phyloP scores from a whole-genome alignment of 208 protist species.

The Leishmania braziliensis region DNA sequence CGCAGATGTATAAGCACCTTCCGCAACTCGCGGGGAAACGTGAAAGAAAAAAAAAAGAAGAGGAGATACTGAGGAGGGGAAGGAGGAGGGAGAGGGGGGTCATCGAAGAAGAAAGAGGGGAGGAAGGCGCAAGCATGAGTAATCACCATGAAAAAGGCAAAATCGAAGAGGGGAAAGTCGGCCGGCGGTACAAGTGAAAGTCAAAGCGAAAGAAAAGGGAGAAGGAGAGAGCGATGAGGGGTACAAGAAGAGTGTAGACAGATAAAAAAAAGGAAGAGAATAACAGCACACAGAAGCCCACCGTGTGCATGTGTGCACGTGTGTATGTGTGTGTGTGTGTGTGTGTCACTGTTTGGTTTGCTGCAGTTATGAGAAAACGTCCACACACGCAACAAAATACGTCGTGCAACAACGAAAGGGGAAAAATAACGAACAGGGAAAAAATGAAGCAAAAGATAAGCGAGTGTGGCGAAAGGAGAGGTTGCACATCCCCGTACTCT shows the following conservation, averaged over 20 bases:
- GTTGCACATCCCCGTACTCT: neutral
- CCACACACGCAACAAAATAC: neutral
- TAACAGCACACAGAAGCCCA: slow-evolving; percentile 1
- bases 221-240: neutral
- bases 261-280: neutral
- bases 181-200: slow-evolving; percentile 7
- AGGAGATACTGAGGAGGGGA: neutral
- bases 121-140: neutral
- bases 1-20: neutral
- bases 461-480: neutral
- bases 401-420: neutral
- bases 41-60: neutral
- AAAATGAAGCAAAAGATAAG: neutral
- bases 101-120: neutral
- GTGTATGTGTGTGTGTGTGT: neutral
- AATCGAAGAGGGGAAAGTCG: neutral
- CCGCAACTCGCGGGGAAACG: neutral
- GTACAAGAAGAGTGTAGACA: neutral
- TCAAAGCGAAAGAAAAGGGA: neutral
- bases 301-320: neutral
- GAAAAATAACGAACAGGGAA: neutral
- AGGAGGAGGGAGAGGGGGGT: neutral
- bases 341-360: neutral
- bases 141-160: neutral
- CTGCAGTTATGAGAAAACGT: neutral